phyloP scores from a whole-genome alignment of 2,329 filamentous ascomycete genomes.

The Alternaria rosae region DNA sequence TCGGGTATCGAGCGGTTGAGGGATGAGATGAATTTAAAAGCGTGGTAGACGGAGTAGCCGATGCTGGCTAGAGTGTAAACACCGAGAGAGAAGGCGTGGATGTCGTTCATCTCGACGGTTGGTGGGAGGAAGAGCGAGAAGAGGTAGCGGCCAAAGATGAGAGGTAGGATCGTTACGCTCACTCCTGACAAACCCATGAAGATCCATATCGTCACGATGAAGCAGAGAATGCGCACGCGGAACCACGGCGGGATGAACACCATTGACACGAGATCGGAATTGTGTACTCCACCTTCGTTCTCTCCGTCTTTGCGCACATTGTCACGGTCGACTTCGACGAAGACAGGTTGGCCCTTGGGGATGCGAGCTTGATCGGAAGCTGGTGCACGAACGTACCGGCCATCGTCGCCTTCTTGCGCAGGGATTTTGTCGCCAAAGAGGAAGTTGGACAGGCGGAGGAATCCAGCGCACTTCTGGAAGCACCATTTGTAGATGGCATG shows the following conservation, averaged over 20 bases:
- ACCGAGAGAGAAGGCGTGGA: slow-evolving; percentile 94
- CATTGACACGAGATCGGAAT: slow-evolving; percentile 58
- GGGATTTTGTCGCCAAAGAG: slow-evolving; percentile 83
- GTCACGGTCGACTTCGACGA: slow-evolving; percentile 75
- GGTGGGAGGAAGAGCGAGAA: slow-evolving; percentile 76
- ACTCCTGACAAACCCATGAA: slow-evolving; percentile 91
- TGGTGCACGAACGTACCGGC: slow-evolving; percentile 88
- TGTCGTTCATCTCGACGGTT: slow-evolving; percentile 77
- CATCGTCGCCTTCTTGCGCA: slow-evolving; percentile 85
- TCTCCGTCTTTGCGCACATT: slow-evolving; percentile 71
- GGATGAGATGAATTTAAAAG: slow-evolving; percentile 56
- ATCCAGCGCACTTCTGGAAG: slow-evolving; percentile 85
- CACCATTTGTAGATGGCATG: slow-evolving; percentile 94
- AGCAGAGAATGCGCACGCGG: slow-evolving; percentile 77
- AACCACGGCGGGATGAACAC: slow-evolving; percentile 85
- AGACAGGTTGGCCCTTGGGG: slow-evolving; percentile 81
- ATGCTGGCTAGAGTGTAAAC: slow-evolving; percentile 78
- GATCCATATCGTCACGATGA: slow-evolving; percentile 89
- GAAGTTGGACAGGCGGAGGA: slow-evolving; percentile 86
- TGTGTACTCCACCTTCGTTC: slow-evolving; percentile 48
- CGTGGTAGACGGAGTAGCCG: slow-evolving; percentile 62
- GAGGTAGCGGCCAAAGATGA: slow-evolving; percentile 82
- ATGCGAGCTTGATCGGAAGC: slow-evolving; percentile 95
- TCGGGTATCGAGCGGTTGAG: slow-evolving; percentile 37
- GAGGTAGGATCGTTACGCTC: slow-evolving; percentile 81